Evolutionary conservation across 805 yeast genomes (phyloP), one percentile per base, ranked within the genome.

Genomic region (Suhomyces canberraensis): DNA sequence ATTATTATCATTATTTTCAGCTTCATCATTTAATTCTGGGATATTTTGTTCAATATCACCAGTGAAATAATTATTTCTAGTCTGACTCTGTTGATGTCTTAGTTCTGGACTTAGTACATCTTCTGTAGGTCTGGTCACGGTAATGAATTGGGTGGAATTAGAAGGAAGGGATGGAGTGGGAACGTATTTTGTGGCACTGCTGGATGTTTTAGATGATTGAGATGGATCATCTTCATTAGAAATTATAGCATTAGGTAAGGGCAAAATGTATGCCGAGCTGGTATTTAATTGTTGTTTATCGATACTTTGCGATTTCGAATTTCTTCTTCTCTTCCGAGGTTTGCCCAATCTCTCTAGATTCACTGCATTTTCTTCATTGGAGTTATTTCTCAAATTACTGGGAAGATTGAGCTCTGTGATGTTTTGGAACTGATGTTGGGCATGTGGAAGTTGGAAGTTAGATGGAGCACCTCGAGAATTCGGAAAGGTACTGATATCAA

Each of bases 401-500:
- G 29, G 29, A 7, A 26, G n/a, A 15, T 16, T 16, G 13, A 25
- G 11, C n/a, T 32, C 35, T 8, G 28, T 11, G 16, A 32, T 19
- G 6, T 25, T n/a, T 8, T 26, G 29, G 13, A 24, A 32, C 4
- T 14, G n/a, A n/a, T n/a, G n/a, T n/a, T n/a, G n/a, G n/a, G n/a
- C 21, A 4, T 28, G 16, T 13, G 22, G 35, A 9, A 31, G 35
- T 13, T 13, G 35, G 20, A 26, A 33, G 15, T 33, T 33, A 13
- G n/a, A 16, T 1, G 21, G 19, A 14, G 33, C 19, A 27, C 17
- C 22, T 5, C 37, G 16, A 9, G 20, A n/a, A 9, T n/a, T 21
- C 4, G 33, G 33, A 16, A 34, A 46, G 16, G 48, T 21, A 27
- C 41, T 40, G 17, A 50, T 42, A 30, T 50, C 55, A 29, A 51